Conservation (phyloP, 441 rosid species). For the Geranium incanum region DNA sequence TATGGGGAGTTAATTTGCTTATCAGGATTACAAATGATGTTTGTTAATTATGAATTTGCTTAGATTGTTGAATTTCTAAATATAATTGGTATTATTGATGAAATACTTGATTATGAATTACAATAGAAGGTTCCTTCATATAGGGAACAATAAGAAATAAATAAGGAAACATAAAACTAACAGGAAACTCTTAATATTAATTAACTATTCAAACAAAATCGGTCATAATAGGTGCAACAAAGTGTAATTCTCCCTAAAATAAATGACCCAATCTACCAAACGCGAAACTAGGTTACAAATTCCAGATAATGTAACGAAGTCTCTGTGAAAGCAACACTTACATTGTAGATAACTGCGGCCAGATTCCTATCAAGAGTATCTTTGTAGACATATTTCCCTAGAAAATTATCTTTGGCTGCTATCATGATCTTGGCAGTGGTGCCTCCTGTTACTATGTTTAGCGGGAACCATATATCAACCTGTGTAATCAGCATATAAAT, state of each 20-base stretch:
- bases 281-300: not conserved
- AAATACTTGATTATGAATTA: no score
- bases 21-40: not conserved
- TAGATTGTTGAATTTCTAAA: no score
- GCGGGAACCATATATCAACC: conserved; percentile 89
- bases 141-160: no score
- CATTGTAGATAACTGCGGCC: conserved; percentile 83
- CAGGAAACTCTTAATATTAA: no score
- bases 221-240: no score
- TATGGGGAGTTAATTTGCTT: not conserved
- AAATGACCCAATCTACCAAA: no score
- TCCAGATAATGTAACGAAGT: not conserved
- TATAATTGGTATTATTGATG: no score
- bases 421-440: conserved; percentile 95
- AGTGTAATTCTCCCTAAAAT: no score
- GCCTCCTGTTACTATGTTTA: conserved; percentile 70
- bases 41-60: no score
- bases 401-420: conserved; percentile 78
- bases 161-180: no score
- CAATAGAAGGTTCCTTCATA: no score
- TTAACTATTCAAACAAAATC: no score
- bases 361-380: conserved; percentile 83
- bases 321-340: conserved; percentile 23
- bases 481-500: conserved; percentile 23
- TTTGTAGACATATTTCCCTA: conserved; percentile 87